A percentile compares a stretch with the other conserved stretches of the same genome.
These are phyloP conservation scores for Nannochloris sp. DNA, from an alignment of 139 green algal species.

Conservation along the genomic window DNA sequence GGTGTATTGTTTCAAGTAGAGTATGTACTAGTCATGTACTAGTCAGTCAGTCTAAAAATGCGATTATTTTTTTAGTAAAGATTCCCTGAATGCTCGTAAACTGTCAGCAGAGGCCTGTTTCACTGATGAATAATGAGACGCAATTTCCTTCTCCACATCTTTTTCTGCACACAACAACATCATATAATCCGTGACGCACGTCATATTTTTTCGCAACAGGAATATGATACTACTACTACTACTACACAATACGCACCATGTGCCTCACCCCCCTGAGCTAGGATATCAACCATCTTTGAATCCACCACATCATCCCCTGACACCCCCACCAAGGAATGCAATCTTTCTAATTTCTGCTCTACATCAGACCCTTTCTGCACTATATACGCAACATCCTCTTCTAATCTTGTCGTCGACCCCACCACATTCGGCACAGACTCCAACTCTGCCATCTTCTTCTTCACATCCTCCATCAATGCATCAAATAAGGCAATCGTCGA, in stretches of 20 bases:
- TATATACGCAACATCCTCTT: slow-evolving; percentile 26
- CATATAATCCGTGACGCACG: neutral
- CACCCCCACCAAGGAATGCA: slow-evolving; percentile 2
- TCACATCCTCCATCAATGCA: neutral
- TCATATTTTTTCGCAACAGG: too few relatives aligned
- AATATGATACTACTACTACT: too few relatives aligned
- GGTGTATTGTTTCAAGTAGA: neutral
- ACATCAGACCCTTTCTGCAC: slow-evolving; percentile 11
- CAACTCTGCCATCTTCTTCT: slow-evolving; percentile 8
- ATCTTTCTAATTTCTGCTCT: neutral
- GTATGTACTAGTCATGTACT: slow-evolving; percentile 10
- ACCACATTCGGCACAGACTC: slow-evolving; percentile 10
- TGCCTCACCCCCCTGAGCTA: neutral
- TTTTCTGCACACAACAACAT: slow-evolving; percentile 1
- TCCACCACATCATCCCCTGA: neutral
- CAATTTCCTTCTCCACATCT: slow-evolving; percentile 16
- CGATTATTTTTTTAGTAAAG: slow-evolving; percentile 1
- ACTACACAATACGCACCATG: too few relatives aligned
- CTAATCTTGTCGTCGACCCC: slow-evolving; percentile 30
- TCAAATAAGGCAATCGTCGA: slow-evolving; percentile 1
- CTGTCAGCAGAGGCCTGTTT: slow-evolving; percentile 8
- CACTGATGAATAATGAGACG: slow-evolving; percentile 13
- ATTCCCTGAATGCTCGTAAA: slow-evolving; percentile 8
- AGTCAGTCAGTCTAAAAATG: slow-evolving; percentile 1
- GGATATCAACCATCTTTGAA: neutral